A percentile compares a stretch with the other conserved stretches of the same genome.
These are phyloP conservation scores for Pestalotiopsis sp. DNA, from an alignment of 2,329 filamentous ascomycete genomes.

Conservation along the genomic window DNA sequence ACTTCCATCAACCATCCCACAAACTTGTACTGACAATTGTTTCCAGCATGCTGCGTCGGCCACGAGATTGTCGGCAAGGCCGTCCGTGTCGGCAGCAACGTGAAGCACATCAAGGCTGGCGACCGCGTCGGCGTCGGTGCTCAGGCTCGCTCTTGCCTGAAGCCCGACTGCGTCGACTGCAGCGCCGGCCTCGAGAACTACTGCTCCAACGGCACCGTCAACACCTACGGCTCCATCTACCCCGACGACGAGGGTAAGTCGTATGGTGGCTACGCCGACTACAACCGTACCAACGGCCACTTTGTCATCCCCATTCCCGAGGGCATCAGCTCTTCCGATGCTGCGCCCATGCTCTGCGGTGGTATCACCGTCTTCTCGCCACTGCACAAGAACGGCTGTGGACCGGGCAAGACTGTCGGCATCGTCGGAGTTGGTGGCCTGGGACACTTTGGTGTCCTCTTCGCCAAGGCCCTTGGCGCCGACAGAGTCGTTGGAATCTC, in stretches of 20 bases:
- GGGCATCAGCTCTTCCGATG: constrained; percentile 29
- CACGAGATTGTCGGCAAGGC: constrained; percentile 51
- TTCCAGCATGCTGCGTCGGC: constrained; percentile 32
- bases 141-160: constrained; percentile 44
- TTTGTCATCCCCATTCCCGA: constrained; percentile 47
- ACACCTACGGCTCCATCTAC: constrained; percentile 46
- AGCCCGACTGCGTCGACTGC: constrained; percentile 22
- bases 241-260: constrained; percentile 48
- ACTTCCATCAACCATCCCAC: neutral
- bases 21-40: neutral
- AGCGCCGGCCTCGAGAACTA: constrained; percentile 17
- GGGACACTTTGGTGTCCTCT: constrained; percentile 15
- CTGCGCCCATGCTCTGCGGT: constrained; percentile 31
- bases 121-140: constrained; percentile 40
- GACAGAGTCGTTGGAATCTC: constrained; percentile 17
- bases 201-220: constrained; percentile 27
- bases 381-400: constrained; percentile 14
- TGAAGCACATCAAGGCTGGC: constrained; percentile 33
- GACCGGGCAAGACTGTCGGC: constrained; percentile 16
- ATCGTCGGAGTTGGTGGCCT: constrained; percentile 16
- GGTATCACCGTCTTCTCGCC: constrained; percentile 16
- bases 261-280: constrained; percentile 49
- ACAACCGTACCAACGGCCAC: constrained; percentile 19
- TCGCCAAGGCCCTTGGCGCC: constrained; percentile 16
- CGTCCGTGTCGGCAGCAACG: constrained; percentile 37